A percentile compares a stretch with the other conserved stretches of the same genome.
These are phyloP conservation scores for Podila minutissima DNA, from an alignment of 192 early-diverging fungal species.

Conservation along the genomic window DNA sequence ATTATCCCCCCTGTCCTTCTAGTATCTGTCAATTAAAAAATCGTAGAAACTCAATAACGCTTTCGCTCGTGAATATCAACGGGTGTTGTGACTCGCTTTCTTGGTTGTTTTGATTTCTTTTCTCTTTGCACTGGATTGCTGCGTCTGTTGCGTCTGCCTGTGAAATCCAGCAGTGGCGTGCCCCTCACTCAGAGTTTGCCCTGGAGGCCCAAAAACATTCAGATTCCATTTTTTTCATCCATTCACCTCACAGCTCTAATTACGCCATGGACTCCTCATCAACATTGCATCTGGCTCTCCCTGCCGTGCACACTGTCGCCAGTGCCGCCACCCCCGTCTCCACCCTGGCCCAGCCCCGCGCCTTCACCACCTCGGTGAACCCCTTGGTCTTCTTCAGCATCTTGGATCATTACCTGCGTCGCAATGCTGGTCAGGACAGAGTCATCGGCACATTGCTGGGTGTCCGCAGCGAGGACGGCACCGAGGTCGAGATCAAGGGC, in stretches of 20 bases:
- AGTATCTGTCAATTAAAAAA: not conserved
- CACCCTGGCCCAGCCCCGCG: constrained; percentile 52
- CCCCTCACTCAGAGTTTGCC: too few relatives aligned
- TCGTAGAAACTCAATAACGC: not conserved
- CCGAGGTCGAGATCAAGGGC: constrained; percentile 88
- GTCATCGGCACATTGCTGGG: constrained; percentile 95
- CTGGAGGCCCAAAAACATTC: not conserved
- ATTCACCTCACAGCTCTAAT: not conserved
- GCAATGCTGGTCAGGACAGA: constrained; percentile 81
- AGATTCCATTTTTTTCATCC: not conserved
- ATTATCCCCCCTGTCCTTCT: constrained; percentile 5
- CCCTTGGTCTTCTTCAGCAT: constrained; percentile 93
- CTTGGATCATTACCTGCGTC: constrained; percentile 91
- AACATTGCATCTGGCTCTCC: constrained; percentile 49
- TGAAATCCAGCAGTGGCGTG: too few relatives aligned
- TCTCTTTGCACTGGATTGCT: not conserved
- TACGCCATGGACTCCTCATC: constrained; percentile 51
- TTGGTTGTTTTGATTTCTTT: not conserved
- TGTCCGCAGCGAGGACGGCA: constrained; percentile 86
- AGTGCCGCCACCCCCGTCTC: constrained; percentile 36
- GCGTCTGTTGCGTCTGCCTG: not conserved
- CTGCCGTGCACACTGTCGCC: constrained; percentile 47
- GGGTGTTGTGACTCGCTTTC: not conserved
- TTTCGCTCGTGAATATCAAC: not conserved
- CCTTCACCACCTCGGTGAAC: constrained; percentile 69